These are phyloP conservation scores for Platanus orientalis DNA, from an alignment of 164 flowering plant genomes.

Conservation along the genomic window DNA sequence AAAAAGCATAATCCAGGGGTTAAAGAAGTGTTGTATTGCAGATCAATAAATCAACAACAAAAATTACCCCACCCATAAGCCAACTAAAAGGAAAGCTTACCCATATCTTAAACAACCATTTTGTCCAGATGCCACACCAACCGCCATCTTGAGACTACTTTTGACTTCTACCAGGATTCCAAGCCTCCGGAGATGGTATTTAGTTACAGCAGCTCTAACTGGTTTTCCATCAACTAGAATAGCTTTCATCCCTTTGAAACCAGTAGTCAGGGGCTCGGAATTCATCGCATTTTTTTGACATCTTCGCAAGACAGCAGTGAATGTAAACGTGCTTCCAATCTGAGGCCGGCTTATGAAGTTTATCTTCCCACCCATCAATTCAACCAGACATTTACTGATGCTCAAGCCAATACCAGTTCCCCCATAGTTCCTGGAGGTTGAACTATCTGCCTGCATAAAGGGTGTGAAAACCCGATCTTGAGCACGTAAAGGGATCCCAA, in stretches of 20 bases:
- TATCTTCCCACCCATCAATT: slow-evolving; percentile 87
- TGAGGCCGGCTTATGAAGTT: slow-evolving; percentile 71
- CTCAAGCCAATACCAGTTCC: slow-evolving; percentile 96
- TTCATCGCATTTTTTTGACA: slow-evolving; percentile 31
- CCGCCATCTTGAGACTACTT: slow-evolving; percentile 35
- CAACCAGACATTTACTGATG: slow-evolving; percentile 86
- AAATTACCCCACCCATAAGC: slow-evolving; percentile 14
- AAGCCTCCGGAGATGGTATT: slow-evolving; percentile 77
- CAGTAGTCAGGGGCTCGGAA: slow-evolving; percentile 46
- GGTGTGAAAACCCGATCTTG: slow-evolving; percentile 83
- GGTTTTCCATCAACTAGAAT: slow-evolving; percentile 72
- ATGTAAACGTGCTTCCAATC: slow-evolving; percentile 86
- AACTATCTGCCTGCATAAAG: slow-evolving; percentile 96
- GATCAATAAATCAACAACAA: not conserved
- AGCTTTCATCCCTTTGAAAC: slow-evolving; percentile 67
- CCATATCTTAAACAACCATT: slow-evolving; percentile 38
- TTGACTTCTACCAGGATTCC: slow-evolving; percentile 61
- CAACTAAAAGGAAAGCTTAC: slow-evolving; percentile 22
- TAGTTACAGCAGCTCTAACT: slow-evolving; percentile 80
- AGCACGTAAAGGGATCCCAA: slow-evolving; percentile 70
- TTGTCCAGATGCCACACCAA: slow-evolving; percentile 28
- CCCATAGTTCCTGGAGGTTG: slow-evolving; percentile 84
- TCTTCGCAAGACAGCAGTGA: slow-evolving; percentile 55
- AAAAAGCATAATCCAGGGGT: not conserved
- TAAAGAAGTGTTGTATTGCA: not conserved